Base-by-base conservation (phyloP, 345 rosid genomes). In the Acer saccharum region DNA sequence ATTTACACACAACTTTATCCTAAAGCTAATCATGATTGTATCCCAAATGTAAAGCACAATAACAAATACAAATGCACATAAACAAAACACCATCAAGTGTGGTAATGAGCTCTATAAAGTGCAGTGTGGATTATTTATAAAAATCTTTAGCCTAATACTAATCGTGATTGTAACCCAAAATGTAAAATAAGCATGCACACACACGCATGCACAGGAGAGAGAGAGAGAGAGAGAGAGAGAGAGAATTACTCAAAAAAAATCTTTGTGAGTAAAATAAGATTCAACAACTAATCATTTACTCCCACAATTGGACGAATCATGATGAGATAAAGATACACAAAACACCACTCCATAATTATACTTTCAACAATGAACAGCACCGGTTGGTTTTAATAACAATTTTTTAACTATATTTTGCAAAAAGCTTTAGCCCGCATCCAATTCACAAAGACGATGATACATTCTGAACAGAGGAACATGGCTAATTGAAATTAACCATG, bases 21-120 rank as follows among this genome's bases (percentile, higher is more conserved):
- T 61, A 62, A 32, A 6, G 57, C 52, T 52, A 71, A 71, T 64
- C 71, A 50, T 71, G 71, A 77, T 54, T 67, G 8, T 43, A 76
- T 52, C 4, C 46, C 65, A 76, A 52, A 48, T 62, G 11, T 48
- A 32, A 77, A 61, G 43, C 79, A 69, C 21, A 43, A 29, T 68
- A 68, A 54, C 39, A 27, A 29, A 61, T 55, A 29, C 35, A 14
- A 23, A 35, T 4, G 12, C 62, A 35, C 65, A 55, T 29, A 74
- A 29, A 62, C 17, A 44, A 25, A 62, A 63, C 25, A 25, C 13
- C 71, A 75, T 75, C 70, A 65, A 75, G 64, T 65, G 35, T 63
- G 27, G 10, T 32, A 65, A 65, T 72, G 18, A 41, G 46, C 21
- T 60, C 35, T 41, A 20, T 14, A 73, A 74, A 74, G 11, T 32